Conservation (phyloP, 768 basidiomycete genomes). For the Tricholoma bakamatsutake region DNA sequence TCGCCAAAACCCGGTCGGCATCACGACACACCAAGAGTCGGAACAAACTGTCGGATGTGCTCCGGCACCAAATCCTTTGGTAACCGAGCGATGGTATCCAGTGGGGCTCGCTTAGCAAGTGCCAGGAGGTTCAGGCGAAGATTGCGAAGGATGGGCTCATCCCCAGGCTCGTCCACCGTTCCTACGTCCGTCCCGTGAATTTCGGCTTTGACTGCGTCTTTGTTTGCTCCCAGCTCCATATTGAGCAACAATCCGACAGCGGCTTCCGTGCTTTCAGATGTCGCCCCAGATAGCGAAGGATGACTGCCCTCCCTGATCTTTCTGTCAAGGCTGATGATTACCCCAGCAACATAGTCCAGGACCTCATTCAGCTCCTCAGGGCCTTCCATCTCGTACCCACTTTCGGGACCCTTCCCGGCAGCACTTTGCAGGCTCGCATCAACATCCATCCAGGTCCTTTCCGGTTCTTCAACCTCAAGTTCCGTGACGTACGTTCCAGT, state of each 20-base stretch:
- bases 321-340: slow-evolving; percentile 41
- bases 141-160: slow-evolving; percentile 48
- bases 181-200: neutral
- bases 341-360: slow-evolving; percentile 49
- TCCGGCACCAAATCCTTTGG: slow-evolving; percentile 63
- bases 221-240: neutral
- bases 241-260: neutral
- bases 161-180: slow-evolving; percentile 15
- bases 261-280: neutral
- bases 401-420: slow-evolving; percentile 4
- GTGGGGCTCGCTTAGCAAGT: slow-evolving; percentile 69
- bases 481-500: neutral
- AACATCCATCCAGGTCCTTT: slow-evolving; percentile 27
- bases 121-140: slow-evolving; percentile 72
- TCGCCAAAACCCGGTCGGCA: neutral
- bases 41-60: slow-evolving; percentile 57
- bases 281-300: slow-evolving; percentile 5
- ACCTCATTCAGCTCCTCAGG: slow-evolving; percentile 49
- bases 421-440: slow-evolving; percentile 20
- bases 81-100: slow-evolving; percentile 62
- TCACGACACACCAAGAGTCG: slow-evolving; percentile 35
- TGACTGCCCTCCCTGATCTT: slow-evolving; percentile 15
- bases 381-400: slow-evolving; percentile 31
- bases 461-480: slow-evolving; percentile 27
- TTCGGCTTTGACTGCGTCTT: slow-evolving; percentile 1